Percentiles rank a stretch among this genome's conserved stretches.
Evolutionary conservation across 2,329 filamentous ascomycete species (phyloP).

Genomic region (Chrysoporthe austroafricana): DNA sequence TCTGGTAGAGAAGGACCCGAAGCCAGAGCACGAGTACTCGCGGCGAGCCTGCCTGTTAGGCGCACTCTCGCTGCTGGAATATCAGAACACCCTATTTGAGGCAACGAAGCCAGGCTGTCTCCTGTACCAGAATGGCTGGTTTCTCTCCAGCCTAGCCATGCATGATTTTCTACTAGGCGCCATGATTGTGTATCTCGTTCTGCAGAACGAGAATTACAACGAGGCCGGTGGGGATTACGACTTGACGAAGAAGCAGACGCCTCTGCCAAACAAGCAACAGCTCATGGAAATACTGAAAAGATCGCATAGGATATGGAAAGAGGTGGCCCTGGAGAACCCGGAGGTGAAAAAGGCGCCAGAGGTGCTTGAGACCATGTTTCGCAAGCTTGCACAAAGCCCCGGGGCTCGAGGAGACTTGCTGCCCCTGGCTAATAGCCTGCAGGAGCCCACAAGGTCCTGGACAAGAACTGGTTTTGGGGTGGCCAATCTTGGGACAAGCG

Average conservation of each 20-base stretch:
- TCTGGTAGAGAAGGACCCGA: conserved; percentile 47
- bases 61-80: conserved; percentile 51
- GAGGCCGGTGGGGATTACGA: conserved; percentile 40
- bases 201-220: conserved; percentile 48
- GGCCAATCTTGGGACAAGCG: conserved; percentile 10
- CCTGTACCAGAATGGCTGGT: conserved; percentile 58
- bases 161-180: conserved; percentile 66
- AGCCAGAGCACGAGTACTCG: conserved; percentile 55
- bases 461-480: background rate
- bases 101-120: conserved; percentile 57
- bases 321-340: conserved; percentile 41
- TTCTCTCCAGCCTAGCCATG: conserved; percentile 59
- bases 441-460: background rate
- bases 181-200: conserved; percentile 61
- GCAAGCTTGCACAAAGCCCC: conserved; percentile 38
- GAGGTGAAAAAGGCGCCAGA: conserved; percentile 52
- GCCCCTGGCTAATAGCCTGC: background rate
- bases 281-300: conserved; percentile 46
- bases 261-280: conserved; percentile 42
- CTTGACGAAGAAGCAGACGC: conserved; percentile 41
- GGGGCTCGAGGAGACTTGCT: conserved; percentile 10
- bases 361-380: conserved; percentile 50
- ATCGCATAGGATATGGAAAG: conserved; percentile 50
- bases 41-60: conserved; percentile 54
- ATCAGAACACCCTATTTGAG: conserved; percentile 52